A percentile compares a stretch with the other conserved stretches of the same genome.
phyloP scores from a whole-genome alignment of 352 stramenopile species.

The Globisporangium sylvaticum region DNA sequence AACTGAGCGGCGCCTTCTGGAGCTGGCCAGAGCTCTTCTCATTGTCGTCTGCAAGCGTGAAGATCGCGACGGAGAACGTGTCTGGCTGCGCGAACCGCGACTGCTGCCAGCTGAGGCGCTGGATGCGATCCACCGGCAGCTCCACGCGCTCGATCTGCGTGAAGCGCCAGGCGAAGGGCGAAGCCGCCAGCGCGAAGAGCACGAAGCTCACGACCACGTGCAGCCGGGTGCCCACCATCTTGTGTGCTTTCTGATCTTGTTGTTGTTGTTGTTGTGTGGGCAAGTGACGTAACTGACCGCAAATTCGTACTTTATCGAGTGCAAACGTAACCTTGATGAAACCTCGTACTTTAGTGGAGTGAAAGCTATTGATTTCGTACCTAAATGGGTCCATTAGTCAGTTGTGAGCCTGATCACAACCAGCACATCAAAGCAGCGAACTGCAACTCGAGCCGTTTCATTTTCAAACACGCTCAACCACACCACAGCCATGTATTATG shows the following conservation, averaged over 20 bases:
- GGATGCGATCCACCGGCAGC: slow-evolving; percentile 52
- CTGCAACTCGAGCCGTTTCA: background rate
- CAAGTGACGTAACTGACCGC: background rate
- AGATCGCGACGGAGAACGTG: slow-evolving; percentile 15
- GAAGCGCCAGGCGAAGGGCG: slow-evolving; percentile 60
- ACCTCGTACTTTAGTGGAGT: background rate
- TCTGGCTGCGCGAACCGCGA: slow-evolving; percentile 28
- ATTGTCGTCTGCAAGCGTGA: slow-evolving; percentile 2
- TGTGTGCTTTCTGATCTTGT: slow-evolving; percentile 4
- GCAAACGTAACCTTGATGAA: background rate
- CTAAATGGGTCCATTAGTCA: slow-evolving; percentile 17
- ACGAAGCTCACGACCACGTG: slow-evolving; percentile 75
- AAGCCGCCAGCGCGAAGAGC: slow-evolving; percentile 57
- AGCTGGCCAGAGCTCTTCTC: background rate
- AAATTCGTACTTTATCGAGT: slow-evolving; percentile 6
- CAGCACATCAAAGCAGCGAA: background rate
- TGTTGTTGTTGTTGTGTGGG: background rate
- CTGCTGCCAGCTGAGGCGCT: slow-evolving; percentile 30
- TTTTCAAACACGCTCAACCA: background rate
- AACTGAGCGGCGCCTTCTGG: background rate
- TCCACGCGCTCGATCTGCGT: slow-evolving; percentile 64
- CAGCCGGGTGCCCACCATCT: slow-evolving; percentile 70
- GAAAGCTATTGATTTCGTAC: background rate
- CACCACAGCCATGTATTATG: background rate
- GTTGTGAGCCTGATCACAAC: background rate